Conservation (phyloP, 2,329 filamentous ascomycete species). For the Phyllosticta citribraziliensis region DNA sequence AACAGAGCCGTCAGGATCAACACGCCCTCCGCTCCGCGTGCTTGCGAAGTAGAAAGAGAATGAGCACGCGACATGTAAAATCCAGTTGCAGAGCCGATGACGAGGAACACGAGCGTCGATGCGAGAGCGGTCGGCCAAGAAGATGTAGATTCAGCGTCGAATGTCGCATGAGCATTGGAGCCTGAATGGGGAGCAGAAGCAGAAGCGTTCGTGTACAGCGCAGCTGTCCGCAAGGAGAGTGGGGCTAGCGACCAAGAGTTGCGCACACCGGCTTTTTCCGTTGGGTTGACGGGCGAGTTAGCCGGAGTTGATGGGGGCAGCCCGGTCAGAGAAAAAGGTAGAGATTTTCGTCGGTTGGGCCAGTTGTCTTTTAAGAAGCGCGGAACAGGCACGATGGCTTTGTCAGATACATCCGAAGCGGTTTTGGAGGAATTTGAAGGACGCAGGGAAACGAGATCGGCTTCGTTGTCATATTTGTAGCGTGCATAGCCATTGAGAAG, state of each 20-base stretch:
- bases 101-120: slow-evolving; percentile 8
- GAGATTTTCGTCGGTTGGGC: neutral
- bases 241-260: neutral
- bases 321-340: neutral
- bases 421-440: neutral
- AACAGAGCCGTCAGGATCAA: slow-evolving; percentile 17
- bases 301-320: neutral
- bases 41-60: slow-evolving; percentile 8
- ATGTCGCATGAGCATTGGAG: neutral
- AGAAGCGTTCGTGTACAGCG: neutral
- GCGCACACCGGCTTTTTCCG: neutral
- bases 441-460: neutral
- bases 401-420: neutral
- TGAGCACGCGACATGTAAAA: slow-evolving; percentile 14
- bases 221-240: neutral
- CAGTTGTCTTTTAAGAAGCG: neutral
- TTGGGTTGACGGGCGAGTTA: neutral
- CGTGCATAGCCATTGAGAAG: neutral
- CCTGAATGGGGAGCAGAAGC: neutral
- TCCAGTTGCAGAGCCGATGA: slow-evolving; percentile 18
- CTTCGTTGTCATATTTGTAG: neutral
- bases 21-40: neutral
- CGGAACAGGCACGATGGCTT: neutral
- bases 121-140: neutral
- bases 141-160: neutral